Conservation (phyloP, 345 rosid species). For the Iberis pinnata region DNA sequence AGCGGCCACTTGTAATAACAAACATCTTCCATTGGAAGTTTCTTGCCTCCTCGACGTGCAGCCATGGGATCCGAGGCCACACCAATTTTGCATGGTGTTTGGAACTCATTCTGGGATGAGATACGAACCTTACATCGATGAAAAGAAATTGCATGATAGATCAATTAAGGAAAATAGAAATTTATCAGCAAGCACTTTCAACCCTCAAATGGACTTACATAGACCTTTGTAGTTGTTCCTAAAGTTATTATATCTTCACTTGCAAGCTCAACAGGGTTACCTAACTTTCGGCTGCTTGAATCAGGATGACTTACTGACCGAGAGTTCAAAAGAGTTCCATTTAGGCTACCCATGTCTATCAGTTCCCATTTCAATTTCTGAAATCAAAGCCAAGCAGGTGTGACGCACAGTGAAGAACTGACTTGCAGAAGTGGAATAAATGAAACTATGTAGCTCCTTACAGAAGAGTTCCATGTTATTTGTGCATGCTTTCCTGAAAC, state of each 20-base stretch:
- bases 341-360: conserved; percentile 92
- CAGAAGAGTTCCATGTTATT: conserved; percentile 84
- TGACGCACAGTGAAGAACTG: conserved; percentile 17
- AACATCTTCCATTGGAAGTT: conserved; percentile 95
- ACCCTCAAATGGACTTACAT: conserved; percentile 45
- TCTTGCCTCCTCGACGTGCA: conserved; percentile 82
- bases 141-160: conserved; percentile 18
- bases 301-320: conserved; percentile 54
- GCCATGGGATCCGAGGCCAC: conserved; percentile 96
- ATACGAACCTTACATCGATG: conserved; percentile 59
- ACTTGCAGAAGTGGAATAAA: conserved; percentile 17
- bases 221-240: conserved; percentile 68
- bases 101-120: conserved; percentile 44
- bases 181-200: conserved; percentile 5
- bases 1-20: conserved; percentile 90
- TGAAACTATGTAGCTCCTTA: conserved; percentile 30
- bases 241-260: conserved; percentile 76
- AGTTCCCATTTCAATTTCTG: conserved; percentile 95
- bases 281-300: conserved; percentile 69
- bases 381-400: conserved; percentile 26
- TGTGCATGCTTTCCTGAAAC: conserved; percentile 97
- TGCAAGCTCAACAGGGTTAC: conserved; percentile 68
- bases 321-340: conserved; percentile 89
- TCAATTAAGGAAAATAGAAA: not conserved
- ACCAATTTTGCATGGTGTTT: conserved; percentile 67